Percentiles rank a stretch among this genome's conserved stretches.
Conservation (phyloP, 164 flowering plant species). For the Saururus chinensis region DNA sequence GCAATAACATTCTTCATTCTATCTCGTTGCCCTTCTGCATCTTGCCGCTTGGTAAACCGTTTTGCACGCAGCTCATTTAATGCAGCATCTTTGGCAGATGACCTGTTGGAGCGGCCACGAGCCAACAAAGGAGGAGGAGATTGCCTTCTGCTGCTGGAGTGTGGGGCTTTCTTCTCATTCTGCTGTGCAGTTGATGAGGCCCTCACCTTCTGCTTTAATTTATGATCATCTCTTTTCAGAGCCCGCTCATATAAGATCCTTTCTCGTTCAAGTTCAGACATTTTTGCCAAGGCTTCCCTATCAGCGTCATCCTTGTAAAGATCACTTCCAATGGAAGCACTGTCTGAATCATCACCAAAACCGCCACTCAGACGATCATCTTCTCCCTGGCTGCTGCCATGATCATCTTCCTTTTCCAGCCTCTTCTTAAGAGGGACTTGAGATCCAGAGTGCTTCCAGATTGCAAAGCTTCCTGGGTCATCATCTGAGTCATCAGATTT, state of each 20-base stretch:
- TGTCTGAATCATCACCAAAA: conserved; percentile 42
- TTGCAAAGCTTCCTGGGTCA: conserved; percentile 31
- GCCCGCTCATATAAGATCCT: conserved; percentile 71
- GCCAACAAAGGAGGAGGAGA: conserved; percentile 40
- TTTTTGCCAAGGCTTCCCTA: conserved; percentile 47
- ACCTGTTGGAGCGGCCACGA: conserved; percentile 53
- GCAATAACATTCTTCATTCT: conserved; percentile 37
- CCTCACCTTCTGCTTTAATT: conserved; percentile 44
- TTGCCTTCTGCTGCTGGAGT: conserved; percentile 26
- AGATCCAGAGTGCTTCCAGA: conserved; percentile 65
- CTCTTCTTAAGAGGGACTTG: conserved; percentile 94
- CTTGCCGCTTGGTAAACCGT: conserved; percentile 56
- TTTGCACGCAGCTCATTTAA: conserved; percentile 80
- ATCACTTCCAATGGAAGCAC: conserved; percentile 62
- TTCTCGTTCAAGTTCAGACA: conserved; percentile 84
- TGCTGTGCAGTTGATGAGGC: conserved; percentile 24
- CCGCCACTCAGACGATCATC: conserved; percentile 46
- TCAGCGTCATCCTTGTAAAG: conserved; percentile 82
- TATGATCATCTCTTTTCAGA: conserved; percentile 47
- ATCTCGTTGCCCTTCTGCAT: conserved; percentile 46
- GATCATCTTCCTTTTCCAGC: conserved; percentile 59
- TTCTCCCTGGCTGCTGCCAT: conserved; percentile 41
- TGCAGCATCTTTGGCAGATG: conserved; percentile 74
- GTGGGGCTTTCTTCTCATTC: conserved; percentile 29
- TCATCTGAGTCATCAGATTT: conserved; percentile 79